Evolutionary conservation across 2,329 filamentous ascomycete species (phyloP).

Genomic region (Ceratocystis albifundus): DNA sequence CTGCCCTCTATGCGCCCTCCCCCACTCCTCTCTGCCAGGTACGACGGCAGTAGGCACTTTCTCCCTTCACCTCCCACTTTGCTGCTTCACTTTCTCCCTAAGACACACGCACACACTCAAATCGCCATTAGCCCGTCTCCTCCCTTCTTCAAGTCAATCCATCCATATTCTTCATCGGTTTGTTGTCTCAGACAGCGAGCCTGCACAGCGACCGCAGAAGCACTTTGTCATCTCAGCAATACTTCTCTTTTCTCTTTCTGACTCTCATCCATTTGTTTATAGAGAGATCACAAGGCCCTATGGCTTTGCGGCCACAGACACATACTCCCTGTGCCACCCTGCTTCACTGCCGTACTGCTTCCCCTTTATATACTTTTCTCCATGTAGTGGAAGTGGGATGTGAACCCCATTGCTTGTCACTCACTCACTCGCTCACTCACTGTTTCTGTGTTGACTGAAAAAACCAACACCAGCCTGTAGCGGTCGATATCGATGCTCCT

Average conservation of each 20-base stretch:
- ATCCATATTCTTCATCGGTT: background rate
- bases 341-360: background rate
- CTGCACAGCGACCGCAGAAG: background rate
- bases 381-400: constrained; percentile 3
- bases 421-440: too few relatives aligned
- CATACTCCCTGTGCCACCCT: background rate
- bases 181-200: constrained; percentile 11
- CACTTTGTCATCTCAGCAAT: background rate
- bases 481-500: background rate
- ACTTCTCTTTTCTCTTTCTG: constrained; percentile 9
- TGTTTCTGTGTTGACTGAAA: background rate
- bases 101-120: background rate
- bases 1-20: too few relatives aligned
- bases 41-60: background rate
- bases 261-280: background rate
- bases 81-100: background rate
- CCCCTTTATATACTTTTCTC: constrained; percentile 8
- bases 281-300: too few relatives aligned
- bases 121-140: too few relatives aligned
- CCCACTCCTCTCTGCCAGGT: too few relatives aligned
- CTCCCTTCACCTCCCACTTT: background rate
- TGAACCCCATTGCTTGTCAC: background rate
- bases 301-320: background rate
- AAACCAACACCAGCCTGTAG: background rate
- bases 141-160: background rate